A percentile compares a stretch with the other conserved stretches of the same genome.
Conservation (phyloP, 257 asterid species). For the Coffea eugenioides region DNA sequence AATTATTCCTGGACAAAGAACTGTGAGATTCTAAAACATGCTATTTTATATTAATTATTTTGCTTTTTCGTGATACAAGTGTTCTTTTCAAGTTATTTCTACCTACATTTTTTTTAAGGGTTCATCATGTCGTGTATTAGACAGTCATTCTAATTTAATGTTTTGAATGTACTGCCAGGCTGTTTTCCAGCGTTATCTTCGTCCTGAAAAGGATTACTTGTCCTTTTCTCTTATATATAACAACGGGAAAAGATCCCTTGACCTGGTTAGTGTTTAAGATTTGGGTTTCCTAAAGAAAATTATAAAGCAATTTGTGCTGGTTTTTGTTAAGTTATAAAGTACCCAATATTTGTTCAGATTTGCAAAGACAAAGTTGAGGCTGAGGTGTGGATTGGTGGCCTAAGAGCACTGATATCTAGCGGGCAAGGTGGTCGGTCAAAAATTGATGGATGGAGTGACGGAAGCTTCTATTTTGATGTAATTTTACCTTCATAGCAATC, state of each 20-base stretch:
- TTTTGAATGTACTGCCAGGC: constrained; percentile 44
- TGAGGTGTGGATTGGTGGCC: constrained; percentile 90
- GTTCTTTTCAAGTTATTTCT: background rate
- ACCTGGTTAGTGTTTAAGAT: constrained; percentile 65
- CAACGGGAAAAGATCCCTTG: constrained; percentile 94
- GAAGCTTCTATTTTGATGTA: constrained; percentile 81
- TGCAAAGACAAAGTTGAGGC: constrained; percentile 96
- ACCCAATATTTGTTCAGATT: constrained; percentile 41
- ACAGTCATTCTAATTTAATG: background rate
- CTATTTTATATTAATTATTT: background rate
- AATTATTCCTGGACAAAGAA: constrained; percentile 94
- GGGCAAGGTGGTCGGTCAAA: constrained; percentile 88
- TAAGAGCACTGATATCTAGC: constrained; percentile 67
- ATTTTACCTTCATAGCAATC: constrained; percentile 23
- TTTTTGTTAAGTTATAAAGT: constrained; percentile 15
- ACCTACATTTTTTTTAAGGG: background rate
- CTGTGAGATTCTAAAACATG: constrained; percentile 46
- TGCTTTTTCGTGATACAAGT: background rate
- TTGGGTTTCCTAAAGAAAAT: constrained; percentile 8
- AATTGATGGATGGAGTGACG: constrained; percentile 94
- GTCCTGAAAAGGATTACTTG: constrained; percentile 86
- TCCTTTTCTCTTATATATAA: constrained; percentile 88
- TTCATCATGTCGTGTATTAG: background rate
- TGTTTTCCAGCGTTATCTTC: constrained; percentile 83
- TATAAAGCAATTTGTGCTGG: constrained; percentile 8